Evolutionary conservation across 805 yeast genomes (phyloP).

Genomic region (Torulaspora indica): DNA sequence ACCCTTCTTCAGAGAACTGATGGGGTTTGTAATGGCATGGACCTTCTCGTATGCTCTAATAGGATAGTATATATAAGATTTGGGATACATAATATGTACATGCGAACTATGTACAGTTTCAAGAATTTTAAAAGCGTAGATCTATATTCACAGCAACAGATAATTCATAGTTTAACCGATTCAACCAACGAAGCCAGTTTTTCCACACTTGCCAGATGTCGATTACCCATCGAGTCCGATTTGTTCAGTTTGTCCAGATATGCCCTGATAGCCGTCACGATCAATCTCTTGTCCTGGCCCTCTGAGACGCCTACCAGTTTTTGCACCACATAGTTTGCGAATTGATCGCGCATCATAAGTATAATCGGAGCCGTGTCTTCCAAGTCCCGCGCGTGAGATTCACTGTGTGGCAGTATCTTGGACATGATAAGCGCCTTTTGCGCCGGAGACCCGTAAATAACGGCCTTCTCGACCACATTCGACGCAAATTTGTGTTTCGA

Average conservation of each 20-base stretch:
- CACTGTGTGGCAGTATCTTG: constrained; percentile 57
- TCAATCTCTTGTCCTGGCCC: constrained; percentile 59
- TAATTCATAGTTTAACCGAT: constrained; percentile 17
- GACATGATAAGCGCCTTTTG: constrained; percentile 62
- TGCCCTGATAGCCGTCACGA: constrained; percentile 72
- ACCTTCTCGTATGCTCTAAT: constrained; percentile 49
- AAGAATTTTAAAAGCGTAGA: constrained; percentile 6
- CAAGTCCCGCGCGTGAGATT: constrained; percentile 42
- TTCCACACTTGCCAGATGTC: constrained; percentile 38
- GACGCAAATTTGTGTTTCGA: constrained; percentile 98
- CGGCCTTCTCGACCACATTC: constrained; percentile 93
- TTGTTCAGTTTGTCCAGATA: constrained; percentile 56
- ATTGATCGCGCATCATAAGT: constrained; percentile 95
- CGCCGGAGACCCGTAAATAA: constrained; percentile 58
- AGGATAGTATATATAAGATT: constrained; percentile 20
- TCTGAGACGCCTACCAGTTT: constrained; percentile 80
- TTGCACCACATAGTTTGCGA: constrained; percentile 95
- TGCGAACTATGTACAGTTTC: constrained; percentile 13
- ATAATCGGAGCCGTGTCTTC: constrained; percentile 69
- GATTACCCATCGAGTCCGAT: constrained; percentile 32
- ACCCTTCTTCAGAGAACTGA: constrained; percentile 44
- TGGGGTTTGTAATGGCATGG: constrained; percentile 57
- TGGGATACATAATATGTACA: constrained; percentile 11
- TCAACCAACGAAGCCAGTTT: constrained; percentile 35
- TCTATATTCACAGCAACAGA: constrained; percentile 14